Evolutionary conservation across 108 stramenopile genomes (phyloP), one percentile per base, ranked within the genome.

Genomic region (Discostella stelligeroides): DNA sequence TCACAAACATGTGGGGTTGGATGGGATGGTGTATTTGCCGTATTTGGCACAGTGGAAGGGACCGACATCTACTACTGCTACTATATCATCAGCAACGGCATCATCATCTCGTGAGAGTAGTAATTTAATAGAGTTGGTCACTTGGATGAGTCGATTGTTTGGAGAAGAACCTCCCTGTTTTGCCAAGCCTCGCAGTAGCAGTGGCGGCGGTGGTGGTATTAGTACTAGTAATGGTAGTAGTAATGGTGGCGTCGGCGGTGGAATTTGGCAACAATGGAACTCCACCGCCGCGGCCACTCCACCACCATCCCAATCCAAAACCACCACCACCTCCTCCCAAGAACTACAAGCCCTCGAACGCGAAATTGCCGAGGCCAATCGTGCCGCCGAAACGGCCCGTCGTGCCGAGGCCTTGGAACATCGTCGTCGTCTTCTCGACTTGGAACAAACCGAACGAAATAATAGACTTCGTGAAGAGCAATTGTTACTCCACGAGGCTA

Each of bases 131-230:
- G 88, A 95, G 75, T 72, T 97, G 71, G 84, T 85, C 29, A 85
- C 84, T 15, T 84, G 73, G 55, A 91, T 97, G 94, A 89, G 86
- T 34, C 76, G 73, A 45, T 86, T 97, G 41, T 99, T 99, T 75
- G 92, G 92, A 7, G 81, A 76, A 24, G 96, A 98, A 54, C 98
- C 98, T 10, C 98, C 98, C 11, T 92, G 97, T 45, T 98, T 90
- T 80, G 80, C 94, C 46, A 87, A 73, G 48, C 79, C 41, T 38
- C 18, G 50, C 46, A 38, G 65, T 40, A 17, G 48, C 30, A 6
- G 5, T 34, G 34, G 5, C 6, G 34, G 5, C 34, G 6, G 34
- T 34, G 34, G 34, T 34, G 34, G 5, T 34, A 6, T 6, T 34
- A 6, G 34, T 34, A 6, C 34, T 5, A 34, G 34, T 34, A 3